Conservation (phyloP, 2,329 filamentous ascomycete species). For the Macrophomina tecta region DNA sequence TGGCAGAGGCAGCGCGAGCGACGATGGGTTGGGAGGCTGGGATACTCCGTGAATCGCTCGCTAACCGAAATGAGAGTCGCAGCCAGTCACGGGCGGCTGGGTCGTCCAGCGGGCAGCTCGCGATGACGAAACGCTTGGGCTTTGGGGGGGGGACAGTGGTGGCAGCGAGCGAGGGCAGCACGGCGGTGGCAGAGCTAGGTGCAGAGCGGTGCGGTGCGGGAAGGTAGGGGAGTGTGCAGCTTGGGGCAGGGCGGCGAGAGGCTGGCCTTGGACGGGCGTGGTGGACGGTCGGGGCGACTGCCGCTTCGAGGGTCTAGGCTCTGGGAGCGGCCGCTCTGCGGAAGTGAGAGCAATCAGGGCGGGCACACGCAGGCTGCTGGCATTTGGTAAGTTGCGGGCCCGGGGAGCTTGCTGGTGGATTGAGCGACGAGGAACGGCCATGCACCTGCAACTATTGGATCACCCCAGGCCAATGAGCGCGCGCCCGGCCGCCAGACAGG, state of each 20-base stretch:
- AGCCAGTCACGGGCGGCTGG: conserved; percentile 28
- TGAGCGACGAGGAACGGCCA: conserved; percentile 23
- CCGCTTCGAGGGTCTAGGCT: conserved; percentile 23
- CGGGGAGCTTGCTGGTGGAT: conserved; percentile 15
- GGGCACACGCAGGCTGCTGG: conserved; percentile 19
- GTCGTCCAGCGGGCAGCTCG: conserved; percentile 16
- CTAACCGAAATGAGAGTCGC: conserved; percentile 30
- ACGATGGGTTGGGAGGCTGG: conserved; percentile 28
- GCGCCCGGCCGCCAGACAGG: conserved; percentile 17
- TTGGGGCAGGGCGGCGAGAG: conserved; percentile 23
- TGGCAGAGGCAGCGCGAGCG: conserved; percentile 25
- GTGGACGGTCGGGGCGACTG: conserved; percentile 23
- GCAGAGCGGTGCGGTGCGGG: background rate
- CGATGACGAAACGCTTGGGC: conserved; percentile 25
- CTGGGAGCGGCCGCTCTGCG: conserved; percentile 24
- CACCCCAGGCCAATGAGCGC: conserved; percentile 21
- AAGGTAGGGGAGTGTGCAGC: conserved; percentile 25
- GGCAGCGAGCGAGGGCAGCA: conserved; percentile 14
- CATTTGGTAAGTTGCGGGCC: conserved; percentile 25
- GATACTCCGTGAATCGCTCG: conserved; percentile 28
- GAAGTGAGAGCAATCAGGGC: conserved; percentile 27
- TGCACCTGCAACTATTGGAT: conserved; percentile 21
- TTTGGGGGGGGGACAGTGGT: background rate
- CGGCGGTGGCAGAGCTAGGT: conserved; percentile 15
- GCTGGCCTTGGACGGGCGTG: conserved; percentile 16